Percentiles rank a stretch among this genome's conserved stretches.
Conservation (phyloP, 1,284 basidiomycete species). For the Boletus mariae region DNA sequence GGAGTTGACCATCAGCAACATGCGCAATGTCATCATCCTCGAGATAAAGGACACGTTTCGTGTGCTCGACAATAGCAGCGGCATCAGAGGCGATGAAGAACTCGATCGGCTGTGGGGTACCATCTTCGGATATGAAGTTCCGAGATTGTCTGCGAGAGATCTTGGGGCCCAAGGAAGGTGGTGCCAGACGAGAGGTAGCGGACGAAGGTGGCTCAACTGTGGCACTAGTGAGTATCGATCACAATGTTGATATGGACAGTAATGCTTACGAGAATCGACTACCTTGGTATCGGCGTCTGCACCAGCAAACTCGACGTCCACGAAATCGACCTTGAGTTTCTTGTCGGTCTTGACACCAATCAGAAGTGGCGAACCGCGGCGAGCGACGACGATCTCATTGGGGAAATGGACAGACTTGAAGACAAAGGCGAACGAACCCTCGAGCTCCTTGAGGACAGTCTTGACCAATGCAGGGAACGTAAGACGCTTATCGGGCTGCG, state of each 20-base stretch:
- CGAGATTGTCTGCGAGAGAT: slow-evolving; percentile 94
- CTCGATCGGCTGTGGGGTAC: slow-evolving; percentile 97
- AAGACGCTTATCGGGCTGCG: slow-evolving; percentile 83
- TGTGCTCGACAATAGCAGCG: slow-evolving; percentile 96
- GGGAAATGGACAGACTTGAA: slow-evolving; percentile 98
- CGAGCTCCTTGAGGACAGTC: slow-evolving; percentile 95
- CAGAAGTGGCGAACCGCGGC: slow-evolving; percentile 94
- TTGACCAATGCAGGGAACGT: slow-evolving; percentile 93
- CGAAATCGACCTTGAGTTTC: slow-evolving; percentile 99
- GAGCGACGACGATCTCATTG: slow-evolving; percentile 92
- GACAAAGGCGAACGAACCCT: slow-evolving; percentile 99
- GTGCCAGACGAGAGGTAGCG: slow-evolving; percentile 66
- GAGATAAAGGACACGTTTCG: slow-evolving; percentile 97
- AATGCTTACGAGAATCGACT: slow-evolving; percentile 54
- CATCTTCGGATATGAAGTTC: slow-evolving; percentile 98
- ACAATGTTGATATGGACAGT: neutral
- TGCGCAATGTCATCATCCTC: slow-evolving; percentile 99
- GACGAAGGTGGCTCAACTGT: slow-evolving; percentile 50
- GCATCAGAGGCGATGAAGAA: slow-evolving; percentile 99
- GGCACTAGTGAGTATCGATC: slow-evolving; percentile 15
- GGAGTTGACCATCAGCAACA: slow-evolving; percentile 94
- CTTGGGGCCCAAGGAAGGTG: slow-evolving; percentile 73
- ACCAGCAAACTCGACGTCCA: slow-evolving; percentile 93
- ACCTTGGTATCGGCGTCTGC: slow-evolving; percentile 60
- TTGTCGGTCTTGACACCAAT: slow-evolving; percentile 99